phyloP scores from a whole-genome alignment of 2,329 filamentous ascomycete genomes.

The Ascochyta rabiei region DNA sequence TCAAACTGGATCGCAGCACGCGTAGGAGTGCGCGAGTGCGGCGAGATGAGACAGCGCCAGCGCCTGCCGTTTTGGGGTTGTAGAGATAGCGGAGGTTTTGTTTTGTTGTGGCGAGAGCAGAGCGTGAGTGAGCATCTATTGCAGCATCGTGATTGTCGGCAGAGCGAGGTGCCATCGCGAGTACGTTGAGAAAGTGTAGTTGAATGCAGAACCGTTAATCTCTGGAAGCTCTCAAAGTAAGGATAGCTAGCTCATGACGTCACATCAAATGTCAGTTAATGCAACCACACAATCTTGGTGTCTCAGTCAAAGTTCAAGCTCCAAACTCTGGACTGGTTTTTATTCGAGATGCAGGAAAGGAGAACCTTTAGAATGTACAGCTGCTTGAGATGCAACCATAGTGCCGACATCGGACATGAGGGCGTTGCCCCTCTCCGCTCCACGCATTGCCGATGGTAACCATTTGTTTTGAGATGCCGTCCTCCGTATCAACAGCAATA shows the following conservation, averaged over 20 bases:
- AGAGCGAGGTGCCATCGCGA: conserved; percentile 2
- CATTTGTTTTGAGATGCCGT: background rate
- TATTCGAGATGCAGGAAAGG: background rate
- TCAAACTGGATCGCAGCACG: conserved; percentile 45
- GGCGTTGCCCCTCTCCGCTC: background rate
- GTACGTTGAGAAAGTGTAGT: background rate
- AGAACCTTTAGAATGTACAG: background rate
- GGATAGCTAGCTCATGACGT: conserved; percentile 7
- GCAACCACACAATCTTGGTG: background rate
- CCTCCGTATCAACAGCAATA: background rate
- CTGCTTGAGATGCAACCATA: background rate
- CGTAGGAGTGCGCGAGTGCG: conserved; percentile 50
- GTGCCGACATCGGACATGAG: conserved; percentile 3
- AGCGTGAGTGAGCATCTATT: conserved; percentile 19
- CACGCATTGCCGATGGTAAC: background rate
- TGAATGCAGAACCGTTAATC: background rate
- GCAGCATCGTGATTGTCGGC: conserved; percentile 8
- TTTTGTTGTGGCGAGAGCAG: conserved; percentile 36
- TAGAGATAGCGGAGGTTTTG: conserved; percentile 47
- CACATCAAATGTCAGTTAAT: background rate
- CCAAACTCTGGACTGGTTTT: too few relatives aligned
- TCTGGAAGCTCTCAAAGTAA: background rate
- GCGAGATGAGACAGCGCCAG: conserved; percentile 37
- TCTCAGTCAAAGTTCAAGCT: too few relatives aligned
- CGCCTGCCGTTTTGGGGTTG: conserved; percentile 36